Conservation (phyloP, 345 rosid species). For the Citrus inodora region DNA sequence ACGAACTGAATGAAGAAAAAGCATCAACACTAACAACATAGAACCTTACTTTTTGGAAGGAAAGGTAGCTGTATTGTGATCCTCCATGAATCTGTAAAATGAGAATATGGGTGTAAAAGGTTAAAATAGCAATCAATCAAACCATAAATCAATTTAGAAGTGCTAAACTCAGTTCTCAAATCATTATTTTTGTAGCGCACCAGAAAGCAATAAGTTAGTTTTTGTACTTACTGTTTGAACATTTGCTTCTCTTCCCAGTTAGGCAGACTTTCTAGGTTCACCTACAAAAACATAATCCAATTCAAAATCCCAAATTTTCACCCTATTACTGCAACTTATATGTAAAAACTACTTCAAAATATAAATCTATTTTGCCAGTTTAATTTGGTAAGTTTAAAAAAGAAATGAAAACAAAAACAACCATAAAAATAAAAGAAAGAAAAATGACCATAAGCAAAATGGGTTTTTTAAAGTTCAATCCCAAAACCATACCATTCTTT, state of each 20-base stretch:
- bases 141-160: not conserved
- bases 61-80: constrained; percentile 94
- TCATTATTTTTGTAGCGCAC: not conserved
- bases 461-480: not conserved
- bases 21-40: constrained; percentile 2
- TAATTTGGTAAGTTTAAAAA: not conserved
- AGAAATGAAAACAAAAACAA: not conserved
- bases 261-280: constrained; percentile 85
- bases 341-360: not conserved
- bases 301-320: constrained; percentile 4
- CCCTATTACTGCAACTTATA: not conserved
- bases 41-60: constrained; percentile 86
- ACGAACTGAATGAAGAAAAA: constrained; percentile 6
- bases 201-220: not conserved
- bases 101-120: not conserved
- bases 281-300: constrained; percentile 34
- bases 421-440: not conserved
- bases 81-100: constrained; percentile 86
- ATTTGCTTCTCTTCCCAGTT: constrained; percentile 98
- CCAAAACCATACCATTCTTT: not conserved
- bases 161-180: not conserved
- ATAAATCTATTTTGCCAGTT: not conserved
- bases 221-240: constrained; percentile 69
- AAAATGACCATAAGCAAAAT: not conserved
- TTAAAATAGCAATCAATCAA: not conserved